Percentiles rank a stretch among this genome's conserved stretches.
Conservation (phyloP, 2,329 filamentous ascomycete genomes). For the Penicillium corylophilum region DNA sequence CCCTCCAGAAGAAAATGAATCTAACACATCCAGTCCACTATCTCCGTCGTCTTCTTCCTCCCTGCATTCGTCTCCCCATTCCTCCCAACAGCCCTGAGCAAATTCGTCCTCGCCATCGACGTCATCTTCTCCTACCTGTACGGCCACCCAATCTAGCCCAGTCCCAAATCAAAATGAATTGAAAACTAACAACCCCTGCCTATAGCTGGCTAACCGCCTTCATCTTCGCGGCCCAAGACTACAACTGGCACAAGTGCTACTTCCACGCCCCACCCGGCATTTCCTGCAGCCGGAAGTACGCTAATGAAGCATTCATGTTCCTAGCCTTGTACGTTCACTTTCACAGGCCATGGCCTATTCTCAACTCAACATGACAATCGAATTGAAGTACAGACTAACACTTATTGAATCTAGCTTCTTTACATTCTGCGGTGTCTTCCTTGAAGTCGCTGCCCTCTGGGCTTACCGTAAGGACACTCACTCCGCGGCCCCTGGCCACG, state of each 20-base stretch:
- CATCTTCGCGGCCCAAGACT: conserved; percentile 50
- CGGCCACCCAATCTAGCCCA: conserved; percentile 4
- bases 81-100: conserved; percentile 35
- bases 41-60: conserved; percentile 44
- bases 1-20: too few species aligned
- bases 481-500: conserved; percentile 9
- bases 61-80: conserved; percentile 45
- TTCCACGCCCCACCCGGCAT: conserved; percentile 33
- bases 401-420: conserved; percentile 35
- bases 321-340: conserved; percentile 42
- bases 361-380: neutral
- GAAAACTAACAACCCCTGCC: neutral
- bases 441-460: conserved; percentile 40
- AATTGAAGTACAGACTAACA: neutral
- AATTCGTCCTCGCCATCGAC: conserved; percentile 42
- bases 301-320: conserved; percentile 47
- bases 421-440: conserved; percentile 39
- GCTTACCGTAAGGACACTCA: conserved; percentile 27
- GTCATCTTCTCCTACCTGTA: conserved; percentile 49
- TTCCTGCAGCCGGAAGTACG: conserved; percentile 39
- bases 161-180: neutral
- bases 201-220: conserved; percentile 49
- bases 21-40: conserved; percentile 25
- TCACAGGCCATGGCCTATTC: neutral
- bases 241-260: conserved; percentile 34